Base-by-base conservation (phyloP, 805 yeast genomes). In the Yamadazyma paraphyllophila region DNA sequence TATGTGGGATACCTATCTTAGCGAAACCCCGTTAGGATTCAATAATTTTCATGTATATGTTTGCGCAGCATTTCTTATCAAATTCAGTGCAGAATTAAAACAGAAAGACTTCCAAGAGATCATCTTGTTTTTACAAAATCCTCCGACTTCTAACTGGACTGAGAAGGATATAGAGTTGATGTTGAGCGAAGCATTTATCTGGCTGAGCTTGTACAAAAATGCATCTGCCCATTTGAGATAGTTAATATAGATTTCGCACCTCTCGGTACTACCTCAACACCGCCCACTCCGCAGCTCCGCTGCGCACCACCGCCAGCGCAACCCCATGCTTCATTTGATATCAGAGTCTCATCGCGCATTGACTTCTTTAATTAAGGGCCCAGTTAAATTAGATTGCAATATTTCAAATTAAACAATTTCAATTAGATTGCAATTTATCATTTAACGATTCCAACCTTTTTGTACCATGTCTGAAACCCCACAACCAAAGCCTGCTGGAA, bases 1-100 rank as follows among this genome's bases (percentile, higher is more conserved):
- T 46, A 92, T 94, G 96, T 94, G 99, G 98, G 99, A 94, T 61
- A 91, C 99, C 0, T 94, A 94, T 62, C 63, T 87, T 3, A 78
- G 88, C 41, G 90, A 87, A 59, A 77, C 79, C 15, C 83, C 85
- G 2, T 60, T 81, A 52, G 96, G 96, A 2, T 89, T 94, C 60
- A 88, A 87, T 56, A 89, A 83, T 58, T 94, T 94, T 66, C 99
- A 94, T 62, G 88, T 94, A 7, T 94, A 92, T 62, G 99, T 94
- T 2, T 94, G 99, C 67, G 97, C 98, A 15, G 98, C 99, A 15
- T 94, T 92, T 59, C 71, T 94, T 54, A 86, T 90, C 49, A 84
- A 88, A 59, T 94, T 96, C 83, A 82, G 94, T 51, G 82, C 77
- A 44, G 83, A 82, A 51, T 69, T 94, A 51, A 81, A 85, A 61